These are phyloP conservation scores for Fusarium floridanum DNA, from an alignment of 2,329 filamentous ascomycete species.

Conservation along the genomic window DNA sequence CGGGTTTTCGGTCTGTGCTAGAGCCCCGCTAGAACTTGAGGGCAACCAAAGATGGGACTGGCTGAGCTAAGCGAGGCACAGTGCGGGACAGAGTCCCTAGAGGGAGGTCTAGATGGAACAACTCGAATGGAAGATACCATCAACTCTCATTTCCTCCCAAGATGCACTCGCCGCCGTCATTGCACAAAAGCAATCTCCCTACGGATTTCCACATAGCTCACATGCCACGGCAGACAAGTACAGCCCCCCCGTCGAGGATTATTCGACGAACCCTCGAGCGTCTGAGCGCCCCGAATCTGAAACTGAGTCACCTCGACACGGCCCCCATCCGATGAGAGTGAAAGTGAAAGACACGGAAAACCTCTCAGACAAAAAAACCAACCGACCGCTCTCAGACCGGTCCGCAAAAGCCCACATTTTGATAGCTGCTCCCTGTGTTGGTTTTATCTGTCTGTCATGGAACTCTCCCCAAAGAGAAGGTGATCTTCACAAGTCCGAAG, in stretches of 20 bases:
- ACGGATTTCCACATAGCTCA: conserved; percentile 20
- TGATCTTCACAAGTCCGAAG: background rate
- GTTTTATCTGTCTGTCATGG: background rate
- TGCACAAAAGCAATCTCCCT: conserved; percentile 27
- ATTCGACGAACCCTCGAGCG: conserved; percentile 22
- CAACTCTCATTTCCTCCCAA: background rate
- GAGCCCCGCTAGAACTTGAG: conserved; percentile 6
- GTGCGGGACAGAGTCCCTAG: conserved; percentile 11
- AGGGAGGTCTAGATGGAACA: background rate
- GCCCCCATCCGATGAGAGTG: conserved; percentile 14
- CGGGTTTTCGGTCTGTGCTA: conserved; percentile 19
- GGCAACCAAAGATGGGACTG: conserved; percentile 18
- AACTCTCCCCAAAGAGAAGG: background rate
- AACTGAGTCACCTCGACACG: conserved; percentile 40
- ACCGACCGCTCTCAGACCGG: background rate
- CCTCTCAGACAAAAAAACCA: background rate
- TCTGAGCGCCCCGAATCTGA: conserved; percentile 35
- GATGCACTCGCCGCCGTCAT: conserved; percentile 13
- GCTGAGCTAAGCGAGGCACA: conserved; percentile 42
- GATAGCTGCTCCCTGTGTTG: background rate
- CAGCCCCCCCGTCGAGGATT: conserved; percentile 12
- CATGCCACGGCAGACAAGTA: conserved; percentile 29
- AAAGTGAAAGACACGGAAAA: conserved; percentile 10
- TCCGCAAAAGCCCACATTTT: conserved; percentile 4
- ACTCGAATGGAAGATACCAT: background rate